Base-by-base conservation (phyloP, 441 rosid genomes). In the Francoa sonchifolia region DNA sequence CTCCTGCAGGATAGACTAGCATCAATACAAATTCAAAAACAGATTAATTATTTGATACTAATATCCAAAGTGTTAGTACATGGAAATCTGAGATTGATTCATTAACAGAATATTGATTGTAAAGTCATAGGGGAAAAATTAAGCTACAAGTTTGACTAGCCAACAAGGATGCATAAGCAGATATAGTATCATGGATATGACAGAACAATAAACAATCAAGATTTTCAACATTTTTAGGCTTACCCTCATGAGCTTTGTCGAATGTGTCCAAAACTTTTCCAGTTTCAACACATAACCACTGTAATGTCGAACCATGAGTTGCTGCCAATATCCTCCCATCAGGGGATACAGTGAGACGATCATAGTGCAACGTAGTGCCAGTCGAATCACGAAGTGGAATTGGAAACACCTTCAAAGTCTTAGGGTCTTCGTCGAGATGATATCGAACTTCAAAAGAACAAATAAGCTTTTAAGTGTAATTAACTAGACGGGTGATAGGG, bases 361-460 rank as follows among this genome's bases (percentile, higher is more conserved):
- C 82, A 62, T 80, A 90, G 57, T 78, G 85, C 67, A 86, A 34
- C 23, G 76, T 54, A 50, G 76, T 53, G 2, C 86, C 96, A 33
- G 20, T 57, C 47, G 92, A 52, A 62, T 81, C 88, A 38, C 47
- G 77, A 19, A 74, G 78, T 14, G 95, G 94, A 49, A 83, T 86
- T 10, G 83, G 86, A 57, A 83, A 80, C 53, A 70, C 86, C 71
- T 83, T 86, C 66, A 86, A 50, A 36, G 86, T 71, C 76, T 90
- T 90, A 2, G 99, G 95, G 62, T 90, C 99, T 85, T 90, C 96
- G 46, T 87, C 95, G 30, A 90, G 77, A 60, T 86, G 95, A 58
- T 83, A 90, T n/a, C 94, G 94, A 29, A 90, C 99, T 86, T 47
- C 64, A 67, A 58, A n/a, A 48, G 43, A 58, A 52, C 26, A 39